A percentile compares a stretch with the other conserved stretches of the same genome.
phyloP scores from a whole-genome alignment of 768 basidiomycete species.

The Russula vinacea region DNA sequence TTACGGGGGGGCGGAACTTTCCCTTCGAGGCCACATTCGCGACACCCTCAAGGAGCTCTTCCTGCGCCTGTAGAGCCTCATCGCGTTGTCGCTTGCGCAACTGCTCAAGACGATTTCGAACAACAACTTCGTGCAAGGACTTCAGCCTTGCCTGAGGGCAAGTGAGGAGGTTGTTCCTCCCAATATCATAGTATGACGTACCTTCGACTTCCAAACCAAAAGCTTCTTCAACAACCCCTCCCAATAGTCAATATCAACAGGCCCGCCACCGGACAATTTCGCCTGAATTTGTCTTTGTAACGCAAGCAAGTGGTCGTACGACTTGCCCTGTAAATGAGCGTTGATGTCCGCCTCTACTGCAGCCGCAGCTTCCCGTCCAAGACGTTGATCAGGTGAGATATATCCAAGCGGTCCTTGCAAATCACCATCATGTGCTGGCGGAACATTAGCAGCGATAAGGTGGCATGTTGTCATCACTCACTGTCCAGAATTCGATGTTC shows the following conservation, averaged over 20 bases:
- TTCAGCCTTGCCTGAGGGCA: constrained; percentile 77
- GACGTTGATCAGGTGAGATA: constrained; percentile 57
- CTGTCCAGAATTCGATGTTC: constrained; percentile 98
- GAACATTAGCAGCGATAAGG: constrained; percentile 9
- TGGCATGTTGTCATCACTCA: constrained; percentile 38
- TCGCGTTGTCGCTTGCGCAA: constrained; percentile 94
- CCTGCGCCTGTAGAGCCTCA: constrained; percentile 90
- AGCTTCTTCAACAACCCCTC: constrained; percentile 87
- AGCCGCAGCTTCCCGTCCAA: constrained; percentile 65
- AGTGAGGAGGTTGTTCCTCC: constrained; percentile 16
- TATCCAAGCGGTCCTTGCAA: constrained; percentile 85
- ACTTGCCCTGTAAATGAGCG: constrained; percentile 76
- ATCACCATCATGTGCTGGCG: constrained; percentile 94
- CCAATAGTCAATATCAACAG: constrained; percentile 98
- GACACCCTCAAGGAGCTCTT: constrained; percentile 82
- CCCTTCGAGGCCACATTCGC: constrained; percentile 54
- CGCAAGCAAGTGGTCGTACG: constrained; percentile 75
- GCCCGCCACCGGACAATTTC: constrained; percentile 89
- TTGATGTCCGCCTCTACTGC: constrained; percentile 87
- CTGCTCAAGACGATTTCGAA: constrained; percentile 93
- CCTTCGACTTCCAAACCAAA: constrained; percentile 96
- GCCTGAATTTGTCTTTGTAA: constrained; percentile 84
- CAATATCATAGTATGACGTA: constrained; percentile 35
- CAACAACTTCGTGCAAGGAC: constrained; percentile 91
- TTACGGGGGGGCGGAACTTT: constrained; percentile 41